Base-by-base conservation (phyloP, 768 basidiomycete genomes). In the Exsudoporus frostii region DNA sequence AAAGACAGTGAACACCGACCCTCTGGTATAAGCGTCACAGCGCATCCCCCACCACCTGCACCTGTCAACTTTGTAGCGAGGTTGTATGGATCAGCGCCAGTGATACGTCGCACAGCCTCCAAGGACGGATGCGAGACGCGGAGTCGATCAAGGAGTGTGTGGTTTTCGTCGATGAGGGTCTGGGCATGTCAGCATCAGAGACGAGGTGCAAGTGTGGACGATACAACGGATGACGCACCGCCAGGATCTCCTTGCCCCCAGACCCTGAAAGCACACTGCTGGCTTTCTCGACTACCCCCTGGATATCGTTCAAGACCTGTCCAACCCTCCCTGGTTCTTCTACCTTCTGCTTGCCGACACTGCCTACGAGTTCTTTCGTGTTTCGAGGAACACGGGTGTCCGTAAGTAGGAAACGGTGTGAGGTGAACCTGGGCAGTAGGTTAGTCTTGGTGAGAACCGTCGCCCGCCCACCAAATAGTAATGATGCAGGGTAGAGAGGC, bases 31-130 rank as follows among this genome's bases (percentile, higher is more conserved):
- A 98, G 81, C 13, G 95, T 96, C 29, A 98, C 92, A 5, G 94
- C 87, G 65, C 97, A 98, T n/a, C 97, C 97, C 24, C 97, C 97
- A 37, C 97, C 97, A 29, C 97, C 97, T 8, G 97, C 96, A 38
- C 97, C 97, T 7, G 97, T 99, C 51, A 99, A 73, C 75, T 98
- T 97, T n/a, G 93, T 94, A 62, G 84, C 84, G 44, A 98, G 75
- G 10, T 74, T 72, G 72, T 86, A 89, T 8, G 85, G 86, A 56
- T 74, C 65, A 10, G 78, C 76, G 10, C 74, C 70, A 0, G 93
- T 91, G 59, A 79, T 84, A n/a, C 76, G 71, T 50, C 85, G 82
- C 59, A 98, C 93, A 20, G 77, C 73, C 70, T 99, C 97, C 52
- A 99, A 73, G 2, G 86, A 73, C 11, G 92, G 84, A 69, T 99